Evolutionary conservation across 495 filamentous ascomycete species (phyloP), one percentile per base, ranked within the genome.

Genomic region (Annulohypoxylon bovei): DNA sequence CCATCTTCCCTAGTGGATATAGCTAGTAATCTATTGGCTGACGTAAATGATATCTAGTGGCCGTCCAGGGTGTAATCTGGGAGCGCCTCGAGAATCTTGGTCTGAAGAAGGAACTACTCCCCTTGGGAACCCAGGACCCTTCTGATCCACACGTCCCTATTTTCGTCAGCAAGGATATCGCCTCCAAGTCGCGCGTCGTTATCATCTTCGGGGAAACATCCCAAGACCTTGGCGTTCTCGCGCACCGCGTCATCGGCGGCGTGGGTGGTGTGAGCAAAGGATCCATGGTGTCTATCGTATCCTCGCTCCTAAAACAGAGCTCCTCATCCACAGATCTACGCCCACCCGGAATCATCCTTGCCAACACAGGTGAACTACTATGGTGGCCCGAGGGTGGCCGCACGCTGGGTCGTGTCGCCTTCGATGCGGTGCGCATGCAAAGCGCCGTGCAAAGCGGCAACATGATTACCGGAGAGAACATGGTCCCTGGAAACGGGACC

Each of bases 181-280:
- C 77, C 33, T 75, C 69, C n/a, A 87, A 85, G 27, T 84, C 84
- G 18, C 88, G 91, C 11, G 80, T 97, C 8, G 79, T 96, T n/a
- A 76, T 97, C 57, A 81, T 95, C 58, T 85, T 96, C 68, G 90
- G 91, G 63, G 90, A 95, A 63, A 75, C 83, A 1, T 67, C 60
- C 9, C 91, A 96, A 72, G 89, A 95, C 56, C 82, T 95, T 3
- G 93, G 92, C 3, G 81, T 94, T 54, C 87, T 92, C 70, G 86
- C 92, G 5, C 90, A 91, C 72, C 90, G 93, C 12, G 81, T 86
- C 6, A 75, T 90, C 18, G 84, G 87, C 59, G 78, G 84, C 2
- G 66, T 74, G 0, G 86, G 87, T 2, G 87, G 91, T 44, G 83
- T 96, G 71, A 81, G 88, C 70, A 81, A 81, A 4, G 93, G 92